phyloP scores from a whole-genome alignment of 352 stramenopile species.

The Globisporangium apiculatum region DNA sequence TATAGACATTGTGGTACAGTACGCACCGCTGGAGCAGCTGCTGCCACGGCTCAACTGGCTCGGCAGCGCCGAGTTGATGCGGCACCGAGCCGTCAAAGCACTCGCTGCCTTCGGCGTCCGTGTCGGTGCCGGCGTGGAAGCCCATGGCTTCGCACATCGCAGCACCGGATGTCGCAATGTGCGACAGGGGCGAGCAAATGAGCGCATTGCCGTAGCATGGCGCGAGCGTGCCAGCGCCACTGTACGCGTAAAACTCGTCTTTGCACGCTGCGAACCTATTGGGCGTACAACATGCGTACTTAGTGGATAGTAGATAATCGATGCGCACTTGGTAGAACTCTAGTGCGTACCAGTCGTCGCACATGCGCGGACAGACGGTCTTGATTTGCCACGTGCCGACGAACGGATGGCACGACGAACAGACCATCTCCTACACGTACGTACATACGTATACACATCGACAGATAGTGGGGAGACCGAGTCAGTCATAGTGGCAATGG shows the following conservation, averaged over 20 bases:
- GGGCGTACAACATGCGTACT: no score
- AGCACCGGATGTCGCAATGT: conserved; percentile 40
- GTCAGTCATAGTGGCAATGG: background rate
- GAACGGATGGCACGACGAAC: conserved; percentile 74
- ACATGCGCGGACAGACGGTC: conserved; percentile 64
- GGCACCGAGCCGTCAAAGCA: conserved; percentile 83
- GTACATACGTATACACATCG: background rate
- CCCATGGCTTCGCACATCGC: conserved; percentile 79
- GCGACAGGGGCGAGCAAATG: conserved; percentile 64
- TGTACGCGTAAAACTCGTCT: conserved; percentile 68
- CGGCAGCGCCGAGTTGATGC: conserved; percentile 31
- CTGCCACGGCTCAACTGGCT: conserved; percentile 60
- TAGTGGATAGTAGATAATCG: no score
- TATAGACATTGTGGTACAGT: no score
- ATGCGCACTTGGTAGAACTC: no score
- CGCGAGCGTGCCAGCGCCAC: conserved; percentile 41
- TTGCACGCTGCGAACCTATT: conserved; percentile 49
- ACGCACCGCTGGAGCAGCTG: conserved; percentile 27
- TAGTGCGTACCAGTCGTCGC: conserved; percentile 52
- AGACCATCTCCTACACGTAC: conserved; percentile 56
- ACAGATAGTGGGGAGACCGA: background rate
- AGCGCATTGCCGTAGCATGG: conserved; percentile 82
- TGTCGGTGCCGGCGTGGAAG: conserved; percentile 57
- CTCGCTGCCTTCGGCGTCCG: conserved; percentile 62
- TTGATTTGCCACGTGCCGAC: conserved; percentile 72